Percentiles rank a stretch among this genome's conserved stretches.
phyloP scores from a whole-genome alignment of 257 asterid species.

The Solanum ahanhuiri region DNA sequence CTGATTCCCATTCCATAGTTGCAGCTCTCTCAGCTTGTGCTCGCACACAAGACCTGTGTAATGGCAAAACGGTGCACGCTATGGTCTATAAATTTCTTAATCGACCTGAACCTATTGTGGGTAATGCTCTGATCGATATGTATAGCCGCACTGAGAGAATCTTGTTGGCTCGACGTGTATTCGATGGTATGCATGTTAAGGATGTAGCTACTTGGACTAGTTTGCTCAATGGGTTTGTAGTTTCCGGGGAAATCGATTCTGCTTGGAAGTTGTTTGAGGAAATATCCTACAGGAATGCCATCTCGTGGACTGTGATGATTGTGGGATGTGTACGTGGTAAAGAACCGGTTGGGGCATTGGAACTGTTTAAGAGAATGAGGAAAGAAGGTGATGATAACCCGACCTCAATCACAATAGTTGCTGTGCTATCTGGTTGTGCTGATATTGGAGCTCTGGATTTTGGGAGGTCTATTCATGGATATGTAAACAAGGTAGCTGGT shows the following conservation, averaged over 20 bases:
- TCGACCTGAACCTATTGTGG: slow-evolving; percentile 34
- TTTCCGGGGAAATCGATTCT: slow-evolving; percentile 36
- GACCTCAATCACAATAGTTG: slow-evolving; percentile 52
- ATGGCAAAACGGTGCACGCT: slow-evolving; percentile 47
- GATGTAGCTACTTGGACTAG: slow-evolving; percentile 76
- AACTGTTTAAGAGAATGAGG: slow-evolving; percentile 45
- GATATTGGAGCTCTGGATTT: slow-evolving; percentile 71
- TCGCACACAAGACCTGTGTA: slow-evolving; percentile 28
- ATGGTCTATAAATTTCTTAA: slow-evolving; percentile 42
- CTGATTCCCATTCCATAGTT: slow-evolving; percentile 52
- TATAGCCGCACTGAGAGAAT: slow-evolving; percentile 37
- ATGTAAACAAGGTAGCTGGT: slow-evolving; percentile 37
- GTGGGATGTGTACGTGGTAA: slow-evolving; percentile 58
- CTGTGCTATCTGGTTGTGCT: slow-evolving; percentile 78
- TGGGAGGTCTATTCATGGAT: slow-evolving; percentile 57
- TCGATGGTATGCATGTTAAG: slow-evolving; percentile 22
- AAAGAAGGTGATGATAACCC: slow-evolving; percentile 36
- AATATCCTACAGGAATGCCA: slow-evolving; percentile 54
- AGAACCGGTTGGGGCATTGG: slow-evolving; percentile 42
- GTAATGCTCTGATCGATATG: slow-evolving; percentile 62
- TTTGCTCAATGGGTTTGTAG: slow-evolving; percentile 48
- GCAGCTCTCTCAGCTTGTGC: slow-evolving; percentile 68
- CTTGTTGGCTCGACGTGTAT: slow-evolving; percentile 38
- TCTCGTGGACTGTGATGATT: slow-evolving; percentile 81
- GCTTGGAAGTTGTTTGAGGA: slow-evolving; percentile 47